Evolutionary conservation across 2,329 filamentous ascomycete species (phyloP), one percentile per base, ranked within the genome.

Genomic region (Celoporthe dispersa): DNA sequence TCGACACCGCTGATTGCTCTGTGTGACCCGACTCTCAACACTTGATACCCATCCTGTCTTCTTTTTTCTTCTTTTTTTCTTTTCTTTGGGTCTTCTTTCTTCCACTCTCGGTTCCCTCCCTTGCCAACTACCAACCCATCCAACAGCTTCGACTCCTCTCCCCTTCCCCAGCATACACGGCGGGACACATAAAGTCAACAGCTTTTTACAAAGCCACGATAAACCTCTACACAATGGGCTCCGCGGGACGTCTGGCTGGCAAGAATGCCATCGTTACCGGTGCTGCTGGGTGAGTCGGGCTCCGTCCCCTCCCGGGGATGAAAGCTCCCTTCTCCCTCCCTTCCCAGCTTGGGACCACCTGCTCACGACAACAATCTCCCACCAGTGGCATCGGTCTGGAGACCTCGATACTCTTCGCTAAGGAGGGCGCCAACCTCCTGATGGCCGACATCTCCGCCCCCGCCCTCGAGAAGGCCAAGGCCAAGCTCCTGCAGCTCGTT

Each of bases 311-410:
- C 44, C 7, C 22, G 16, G 22, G 8, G 14, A 22, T 64, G 28
- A 61, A 61, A 39, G 33, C 48, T 44, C 28, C 35, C 64, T 53
- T 53, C 31, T 39, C 12, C 22, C 73, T 25, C 28, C 14, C 6
- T 25, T 12, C 9, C 66, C 37, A 28, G 9, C 35, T 12, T 37
- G 31, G 22, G 55, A 31, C 25, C 11, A 39, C 57, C 28, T 31
- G 37, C 35, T 51, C 9, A 55, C 59, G 31, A 37, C n/a, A 5
- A 5, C 51, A 53, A 9, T 6, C 39, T 9, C 28, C 48, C 35
- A 22, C 31, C 77, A 94, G 94, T 77, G 94, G 94, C 77, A 98
- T 98, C 77, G 94, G 94, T 74, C 91, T 98, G 64, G 94, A 98
- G 84, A 97, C 94, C 2, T 88, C 88, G 68, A 94, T 98, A 75